Evolutionary conservation across 371 early-diverging fungal species (phyloP), one percentile per base, ranked within the genome.

Genomic region (Parasitella parasitica): DNA sequence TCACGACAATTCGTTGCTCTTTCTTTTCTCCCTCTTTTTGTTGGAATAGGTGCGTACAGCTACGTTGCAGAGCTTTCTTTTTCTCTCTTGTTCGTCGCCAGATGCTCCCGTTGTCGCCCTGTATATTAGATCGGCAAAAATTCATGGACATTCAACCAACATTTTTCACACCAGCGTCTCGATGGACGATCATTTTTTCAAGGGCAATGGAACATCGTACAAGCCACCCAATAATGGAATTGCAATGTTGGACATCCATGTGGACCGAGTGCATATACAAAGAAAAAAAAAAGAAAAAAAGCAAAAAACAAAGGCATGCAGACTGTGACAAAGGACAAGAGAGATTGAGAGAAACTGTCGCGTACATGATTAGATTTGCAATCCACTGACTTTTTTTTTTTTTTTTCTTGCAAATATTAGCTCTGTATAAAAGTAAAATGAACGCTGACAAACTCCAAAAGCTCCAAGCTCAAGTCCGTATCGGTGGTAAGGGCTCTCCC

Each of bases 371-470:
- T 48, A 28, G 38, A n/a, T 7, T 24, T 7, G 27, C 28, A 49
- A 49, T 27, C 16, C 49, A 27, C 28, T 49, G 26, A 49, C 28
- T 13, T 26, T 26, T 48, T 27, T 27, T n/a, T 46, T 34, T 27
- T 26, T 20, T 49, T 32, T 57, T 54, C 20, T 18, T 41, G 9
- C 41, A 41, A 6, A 7, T 11, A 11, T 48, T 59, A 52, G 46
- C 51, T 67, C 8, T 57, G 30, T 16, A 49, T 16, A 41, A 13
- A 54, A 22, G 55, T 30, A 48, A 63, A 60, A 97, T 97, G 97
- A 94, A 95, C 89, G 86, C 91, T 78, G 96, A 95, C 66, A 97
- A 94, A 85, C 91, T 98, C 73, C 91, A 93, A 63, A 94, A 94
- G 86, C 91, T 97, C 69, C 96, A 96, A 83, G 57, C 84, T 66